Percentiles rank a stretch among this genome's conserved stretches.
phyloP scores from a whole-genome alignment of 257 asterid genomes.

The Nicotiana tabacum region DNA sequence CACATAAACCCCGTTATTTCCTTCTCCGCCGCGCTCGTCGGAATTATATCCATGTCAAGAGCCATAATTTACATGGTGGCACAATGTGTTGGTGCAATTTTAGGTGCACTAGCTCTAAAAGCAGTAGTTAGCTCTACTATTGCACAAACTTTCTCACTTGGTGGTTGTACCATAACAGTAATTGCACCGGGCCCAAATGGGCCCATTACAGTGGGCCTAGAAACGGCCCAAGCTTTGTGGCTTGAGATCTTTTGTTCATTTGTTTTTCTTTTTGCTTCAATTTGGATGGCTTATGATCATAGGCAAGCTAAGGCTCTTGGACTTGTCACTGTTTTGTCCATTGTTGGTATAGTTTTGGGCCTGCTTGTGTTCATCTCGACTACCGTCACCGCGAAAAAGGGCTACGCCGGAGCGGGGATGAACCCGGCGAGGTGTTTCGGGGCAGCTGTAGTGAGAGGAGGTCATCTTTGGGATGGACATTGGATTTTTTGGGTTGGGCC shows the following conservation, averaged over 20 bases:
- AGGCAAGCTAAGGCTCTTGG: conserved; percentile 60
- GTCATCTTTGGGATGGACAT: conserved; percentile 71
- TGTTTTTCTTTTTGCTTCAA: conserved; percentile 54
- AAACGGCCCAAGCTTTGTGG: conserved; percentile 56
- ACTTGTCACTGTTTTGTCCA: conserved; percentile 25
- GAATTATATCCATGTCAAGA: conserved; percentile 57
- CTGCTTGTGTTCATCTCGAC: conserved; percentile 58
- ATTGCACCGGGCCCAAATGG: conserved; percentile 51
- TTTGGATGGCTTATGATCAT: conserved; percentile 78
- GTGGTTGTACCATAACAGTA: conserved; percentile 63
- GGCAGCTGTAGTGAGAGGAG: conserved; percentile 66
- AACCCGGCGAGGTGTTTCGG: conserved; percentile 82
- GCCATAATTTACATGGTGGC: conserved; percentile 54
- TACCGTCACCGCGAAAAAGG: conserved; percentile 47
- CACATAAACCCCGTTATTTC: conserved; percentile 69
- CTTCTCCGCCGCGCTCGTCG: conserved; percentile 70
- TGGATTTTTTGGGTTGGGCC: conserved; percentile 91
- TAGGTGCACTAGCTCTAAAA: conserved; percentile 70
- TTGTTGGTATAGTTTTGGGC: conserved; percentile 57
- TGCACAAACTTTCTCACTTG: conserved; percentile 42
- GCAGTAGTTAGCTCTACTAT: conserved; percentile 44
- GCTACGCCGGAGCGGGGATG: conserved; percentile 66
- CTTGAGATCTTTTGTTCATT: conserved; percentile 59
- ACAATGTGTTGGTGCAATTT: conserved; percentile 46
- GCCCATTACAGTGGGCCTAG: conserved; percentile 40